Evolutionary conservation across 192 early-diverging fungal genomes (phyloP).

Genomic region (Polychytrium aggregatum): DNA sequence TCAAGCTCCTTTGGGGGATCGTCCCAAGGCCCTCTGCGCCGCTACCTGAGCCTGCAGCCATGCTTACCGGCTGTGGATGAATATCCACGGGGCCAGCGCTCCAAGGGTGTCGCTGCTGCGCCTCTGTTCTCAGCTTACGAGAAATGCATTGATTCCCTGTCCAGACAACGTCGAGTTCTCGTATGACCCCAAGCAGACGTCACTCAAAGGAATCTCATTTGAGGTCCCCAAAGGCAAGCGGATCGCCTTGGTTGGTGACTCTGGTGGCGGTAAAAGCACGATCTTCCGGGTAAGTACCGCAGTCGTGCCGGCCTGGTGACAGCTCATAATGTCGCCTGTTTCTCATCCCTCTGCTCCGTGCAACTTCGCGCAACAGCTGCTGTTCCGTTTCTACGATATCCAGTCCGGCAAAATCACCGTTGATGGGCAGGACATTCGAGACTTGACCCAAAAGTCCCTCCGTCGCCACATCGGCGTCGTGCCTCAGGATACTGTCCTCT

Average conservation of each 20-base stretch:
- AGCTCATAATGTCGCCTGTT: too few relatives aligned
- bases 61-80: too few relatives aligned
- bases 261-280: conserved; percentile 52
- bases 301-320: too few relatives aligned
- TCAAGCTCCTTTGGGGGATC: too few relatives aligned
- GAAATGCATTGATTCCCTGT: too few relatives aligned
- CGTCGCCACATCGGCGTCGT: conserved; percentile 83
- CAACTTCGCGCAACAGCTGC: conserved; percentile 47
- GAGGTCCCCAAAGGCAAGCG: conserved; percentile 59
- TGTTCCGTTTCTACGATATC: conserved; percentile 89
- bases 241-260: conserved; percentile 68
- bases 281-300: too few relatives aligned
- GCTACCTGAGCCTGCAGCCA: too few relatives aligned
- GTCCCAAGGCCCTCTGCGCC: too few relatives aligned
- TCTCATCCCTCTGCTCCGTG: too few relatives aligned
- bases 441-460: conserved; percentile 58
- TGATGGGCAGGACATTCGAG: conserved; percentile 73
- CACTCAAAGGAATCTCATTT: conserved; percentile 64
- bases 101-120: too few relatives aligned
- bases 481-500: conserved; percentile 85
- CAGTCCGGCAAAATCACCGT: conserved; percentile 68
- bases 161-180: conserved; percentile 63
- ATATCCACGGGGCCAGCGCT: too few relatives aligned
- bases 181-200: conserved; percentile 62
- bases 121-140: too few relatives aligned